Evolutionary conservation across 768 basidiomycete species (phyloP), one percentile per base, ranked within the genome.

Genomic region (Tylopilus balloui): DNA sequence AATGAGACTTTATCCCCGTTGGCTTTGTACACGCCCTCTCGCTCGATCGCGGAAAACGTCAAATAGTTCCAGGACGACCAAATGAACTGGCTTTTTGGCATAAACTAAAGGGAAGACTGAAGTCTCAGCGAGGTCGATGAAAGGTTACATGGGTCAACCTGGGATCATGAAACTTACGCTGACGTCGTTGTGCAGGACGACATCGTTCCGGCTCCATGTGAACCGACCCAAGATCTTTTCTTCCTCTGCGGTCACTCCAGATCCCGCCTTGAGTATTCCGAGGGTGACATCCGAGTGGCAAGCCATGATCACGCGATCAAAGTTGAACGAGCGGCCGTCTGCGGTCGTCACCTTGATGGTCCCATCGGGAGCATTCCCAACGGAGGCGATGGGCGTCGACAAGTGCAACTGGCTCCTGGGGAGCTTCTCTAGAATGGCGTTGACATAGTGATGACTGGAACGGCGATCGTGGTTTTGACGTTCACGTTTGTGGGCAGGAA

Each of bases 61-160:
- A 88, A 64, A 61, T 86, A 88, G 62, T 88, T 90, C 86, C 86
- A 89, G 55, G 83, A 83, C 0, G 84, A 83, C 83, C 86, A 89
- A 0, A 84, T 84, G 11, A 69, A 53, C 17, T 76, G 69, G 41
- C 71, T 70, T 48, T 69, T 71, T 0, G 86, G 88, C 85, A 89
- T 88, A 13, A 89, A 61, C 84, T 87, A 47, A 7, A 19, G 35
- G 29, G 24, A n/a, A n/a, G n/a, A 20, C 15, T 14, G 7, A 9
- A 13, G 13, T 44, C 2, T 44, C 28, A 46, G 29, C 17, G 31
- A 36, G 13, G 17, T 21, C 2, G 23, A 19, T 13, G 3, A 36
- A 43, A 17, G 21, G 19, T n/a, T 10, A 19, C 24, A 25, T 36
- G 7, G 31, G n/a, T 25, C 13, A n/a, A 20, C 15, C 14, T 6